phyloP scores from a whole-genome alignment of 129 eudicot genomes.

The Centaurea solstitialis region DNA sequence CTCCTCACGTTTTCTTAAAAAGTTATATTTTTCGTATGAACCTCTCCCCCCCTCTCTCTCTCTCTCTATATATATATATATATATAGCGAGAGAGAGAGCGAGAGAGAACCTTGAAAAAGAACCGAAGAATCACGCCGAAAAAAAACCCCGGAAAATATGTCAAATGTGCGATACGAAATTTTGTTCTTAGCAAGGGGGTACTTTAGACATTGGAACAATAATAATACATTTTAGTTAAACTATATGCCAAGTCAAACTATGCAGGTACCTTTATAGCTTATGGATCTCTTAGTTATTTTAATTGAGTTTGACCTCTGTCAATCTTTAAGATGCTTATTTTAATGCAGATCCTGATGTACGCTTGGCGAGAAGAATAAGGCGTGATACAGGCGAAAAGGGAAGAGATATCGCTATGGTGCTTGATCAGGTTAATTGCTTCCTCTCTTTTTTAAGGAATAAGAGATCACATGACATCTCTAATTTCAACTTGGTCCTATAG shows the following conservation, averaged over 20 bases:
- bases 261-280: not conserved
- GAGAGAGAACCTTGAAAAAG: too few relatives aligned
- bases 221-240: not conserved
- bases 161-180: not conserved
- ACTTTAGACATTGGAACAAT: not conserved
- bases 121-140: too few relatives aligned
- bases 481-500: not conserved
- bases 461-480: not conserved
- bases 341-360: conserved; percentile 93
- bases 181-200: not conserved
- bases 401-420: conserved; percentile 70
- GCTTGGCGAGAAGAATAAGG: conserved; percentile 86
- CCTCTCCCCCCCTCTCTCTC: too few relatives aligned
- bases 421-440: conserved; percentile 61
- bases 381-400: conserved; percentile 81
- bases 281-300: not conserved
- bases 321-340: conserved; percentile 39
- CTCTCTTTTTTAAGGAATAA: not conserved
- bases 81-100: too few relatives aligned
- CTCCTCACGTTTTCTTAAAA: too few relatives aligned
- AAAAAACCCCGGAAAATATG: not conserved
- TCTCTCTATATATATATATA: too few relatives aligned
- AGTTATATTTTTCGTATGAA: too few relatives aligned
- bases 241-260: not conserved
- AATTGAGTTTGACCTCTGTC: not conserved